phyloP scores from a whole-genome alignment of 257 asterid genomes.

The Agastache rugosa region DNA sequence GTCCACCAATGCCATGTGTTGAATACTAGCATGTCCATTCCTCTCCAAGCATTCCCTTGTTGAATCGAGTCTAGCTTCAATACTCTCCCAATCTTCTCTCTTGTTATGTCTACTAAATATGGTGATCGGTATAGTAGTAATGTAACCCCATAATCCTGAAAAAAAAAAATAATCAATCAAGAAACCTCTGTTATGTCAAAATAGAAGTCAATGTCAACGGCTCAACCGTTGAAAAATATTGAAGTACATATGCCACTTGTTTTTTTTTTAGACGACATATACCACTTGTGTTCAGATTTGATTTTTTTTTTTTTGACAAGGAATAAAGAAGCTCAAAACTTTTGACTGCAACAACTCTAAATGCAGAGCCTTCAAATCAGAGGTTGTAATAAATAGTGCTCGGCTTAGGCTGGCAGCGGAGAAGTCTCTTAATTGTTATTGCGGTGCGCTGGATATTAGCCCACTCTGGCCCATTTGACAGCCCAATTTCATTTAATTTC shows the following conservation, averaged over 20 bases:
- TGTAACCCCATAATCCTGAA: constrained; percentile 69
- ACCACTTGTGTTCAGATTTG: neutral
- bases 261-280: no score
- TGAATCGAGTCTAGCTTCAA: constrained; percentile 61
- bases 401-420: neutral
- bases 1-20: constrained; percentile 96
- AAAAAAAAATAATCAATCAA: neutral
- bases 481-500: constrained; percentile 30
- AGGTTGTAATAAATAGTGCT: neutral
- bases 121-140: constrained; percentile 60
- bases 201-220: neutral
- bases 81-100: constrained; percentile 61
- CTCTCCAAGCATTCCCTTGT: constrained; percentile 77
- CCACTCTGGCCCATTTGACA: constrained; percentile 43
- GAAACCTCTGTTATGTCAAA: neutral
- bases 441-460: constrained; percentile 31
- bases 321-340: constrained; percentile 6
- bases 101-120: constrained; percentile 69
- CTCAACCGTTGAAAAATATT: neutral
- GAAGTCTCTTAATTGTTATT: neutral
- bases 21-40: constrained; percentile 80
- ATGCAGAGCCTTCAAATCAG: constrained; percentile 21
- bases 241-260: neutral
- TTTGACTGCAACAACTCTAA: constrained; percentile 16
- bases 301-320: neutral